These are phyloP conservation scores for Aureobasidium sp. DNA, from an alignment of 2,329 filamentous ascomycete species.

Conservation along the genomic window DNA sequence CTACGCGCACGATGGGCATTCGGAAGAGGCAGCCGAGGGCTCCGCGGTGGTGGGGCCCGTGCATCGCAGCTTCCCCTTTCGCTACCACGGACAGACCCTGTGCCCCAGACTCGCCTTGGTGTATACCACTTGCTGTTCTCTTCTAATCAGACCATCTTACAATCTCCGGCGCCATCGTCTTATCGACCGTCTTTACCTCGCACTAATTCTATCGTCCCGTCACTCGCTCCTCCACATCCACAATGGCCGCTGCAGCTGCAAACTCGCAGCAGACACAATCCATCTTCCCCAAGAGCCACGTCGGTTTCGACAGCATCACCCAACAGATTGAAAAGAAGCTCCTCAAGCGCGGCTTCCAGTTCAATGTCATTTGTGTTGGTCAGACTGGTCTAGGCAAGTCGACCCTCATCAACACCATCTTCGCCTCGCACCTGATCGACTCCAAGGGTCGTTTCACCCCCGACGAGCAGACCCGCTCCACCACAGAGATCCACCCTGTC, in stretches of 20 bases:
- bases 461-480: conserved; percentile 87
- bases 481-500: conserved; percentile 95
- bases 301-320: conserved; percentile 99
- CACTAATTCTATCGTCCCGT: neutral
- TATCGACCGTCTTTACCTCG: neutral
- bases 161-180: neutral
- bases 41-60: neutral
- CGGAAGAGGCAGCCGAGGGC: conserved; percentile 1
- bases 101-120: conserved; percentile 11
- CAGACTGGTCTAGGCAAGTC: conserved; percentile 99
- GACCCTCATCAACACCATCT: conserved; percentile 99
- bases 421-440: conserved; percentile 97
- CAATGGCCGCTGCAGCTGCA: conserved; percentile 62
- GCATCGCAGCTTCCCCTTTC: conserved; percentile 33
- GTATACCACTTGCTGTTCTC: conserved; percentile 10
- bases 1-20: neutral
- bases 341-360: conserved; percentile 98
- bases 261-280: conserved; percentile 35
- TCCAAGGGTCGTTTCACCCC: conserved; percentile 92
- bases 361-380: conserved; percentile 99
- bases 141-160: neutral
- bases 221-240: conserved; percentile 4
- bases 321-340: conserved; percentile 99
- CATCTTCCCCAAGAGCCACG: conserved; percentile 90
- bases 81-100: conserved; percentile 16